Evolutionary conservation across 371 early-diverging fungal species (phyloP), one percentile per base, ranked within the genome.

Genomic region (Circinella minor): DNA sequence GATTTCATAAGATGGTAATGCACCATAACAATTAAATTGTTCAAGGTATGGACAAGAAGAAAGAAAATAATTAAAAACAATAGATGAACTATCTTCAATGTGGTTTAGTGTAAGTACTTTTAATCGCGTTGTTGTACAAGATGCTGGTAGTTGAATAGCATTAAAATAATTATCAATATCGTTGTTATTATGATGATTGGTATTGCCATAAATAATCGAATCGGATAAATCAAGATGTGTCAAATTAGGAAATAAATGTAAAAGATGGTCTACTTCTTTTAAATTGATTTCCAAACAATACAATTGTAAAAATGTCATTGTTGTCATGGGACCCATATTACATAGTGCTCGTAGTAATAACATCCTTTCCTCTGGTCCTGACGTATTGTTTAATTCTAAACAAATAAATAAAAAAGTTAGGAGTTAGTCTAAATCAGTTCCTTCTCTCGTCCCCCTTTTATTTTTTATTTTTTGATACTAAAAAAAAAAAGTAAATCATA

Each of bases 1-100:
- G 38, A 65, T 65, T 1, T 54, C 34, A 38, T 65, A 65, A 37
- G 65, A 65, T 17, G 54, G 65, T 36, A 9, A 3, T 7, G 65
- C 14, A 18, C 51, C 48, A 4, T 17, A 34, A 48, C 65, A 65
- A 9, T 54, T 3, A 38, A 65, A 34, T 34, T 38, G 65, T 36
- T 65, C 54, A 36, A 65, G 65, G 17, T 65, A n/a, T 51, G 65
- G 65, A 38, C 65, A 65, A 14, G 65, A 65, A 36, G 20, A 37
- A 3, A 65, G 14, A 11, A 65, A 1, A 51, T 17, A 65, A 10
- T 54, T 49, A 15, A 65, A 54, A 15, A 54, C 65, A n/a, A 49
- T 14, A 14, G 65, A 65, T 14, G 65, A 54, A 37, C 54, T 36
- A 9, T 20, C 51, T 18, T 65, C 65, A 11, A 65, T 65, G 51